A percentile compares a stretch with the other conserved stretches of the same genome.
Conservation (phyloP, 176 grass and related monocot genomes). For the Sorghum bicolor region Sorghum_bicolor_NCBIv3 NC_012870.2:69493501-69494000, state of each 20-base stretch:
- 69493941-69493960: conserved; percentile 10
- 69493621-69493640: background rate
- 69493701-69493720: conserved; percentile 74
- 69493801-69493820: background rate
- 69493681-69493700: conserved; percentile 78
- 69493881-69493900: background rate
- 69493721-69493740: conserved; percentile 49
- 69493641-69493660: background rate
- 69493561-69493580: conserved; percentile 9
- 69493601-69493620: conserved; percentile 17
- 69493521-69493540: background rate
- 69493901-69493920: background rate
- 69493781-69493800: background rate
- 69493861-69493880: background rate
- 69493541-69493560: background rate
- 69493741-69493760: conserved; percentile 54
- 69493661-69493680: conserved; percentile 78
- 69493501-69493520: background rate
- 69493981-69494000: background rate
- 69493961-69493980: background rate
- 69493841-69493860: background rate
- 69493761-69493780: conserved; percentile 43
- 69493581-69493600: conserved; percentile 53
- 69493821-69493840: background rate
- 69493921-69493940: background rate